A percentile compares a stretch with the other conserved stretches of the same genome.
Evolutionary conservation across 2,329 filamentous ascomycete genomes (phyloP).

Genomic region (Ophiocordyceps unilateralis): DNA sequence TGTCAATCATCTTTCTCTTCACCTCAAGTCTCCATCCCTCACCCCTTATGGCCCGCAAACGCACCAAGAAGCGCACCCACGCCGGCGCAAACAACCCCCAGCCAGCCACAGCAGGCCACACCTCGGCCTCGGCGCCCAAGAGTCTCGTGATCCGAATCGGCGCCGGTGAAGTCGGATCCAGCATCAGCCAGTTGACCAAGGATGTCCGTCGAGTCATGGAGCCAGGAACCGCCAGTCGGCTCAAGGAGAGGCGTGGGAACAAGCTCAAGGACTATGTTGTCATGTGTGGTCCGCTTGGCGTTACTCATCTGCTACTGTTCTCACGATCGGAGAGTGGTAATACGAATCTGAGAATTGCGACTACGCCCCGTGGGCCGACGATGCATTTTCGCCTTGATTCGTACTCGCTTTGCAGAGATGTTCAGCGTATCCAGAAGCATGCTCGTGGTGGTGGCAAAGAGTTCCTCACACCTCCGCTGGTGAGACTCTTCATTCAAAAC

Average conservation of each 20-base stretch:
- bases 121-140: constrained; percentile 59
- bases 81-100: constrained; percentile 46
- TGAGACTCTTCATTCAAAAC: constrained; percentile 17
- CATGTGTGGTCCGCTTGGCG: constrained; percentile 88
- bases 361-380: constrained; percentile 81
- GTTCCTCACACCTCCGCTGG: constrained; percentile 67
- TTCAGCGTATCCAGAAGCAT: constrained; percentile 67
- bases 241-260: constrained; percentile 84
- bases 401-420: constrained; percentile 86
- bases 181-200: constrained; percentile 75
- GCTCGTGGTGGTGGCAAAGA: constrained; percentile 72
- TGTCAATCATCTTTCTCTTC: background rate
- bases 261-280: constrained; percentile 79
- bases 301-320: constrained; percentile 85
- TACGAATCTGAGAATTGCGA: constrained; percentile 74
- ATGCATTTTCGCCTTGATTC: constrained; percentile 88
- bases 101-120: constrained; percentile 37
- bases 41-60: constrained; percentile 56
- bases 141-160: constrained; percentile 98
- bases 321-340: constrained; percentile 80
- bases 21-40: background rate
- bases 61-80: constrained; percentile 83
- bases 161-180: constrained; percentile 80
- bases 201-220: constrained; percentile 93
- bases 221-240: constrained; percentile 72